These are phyloP conservation scores for Penicillium pancosmium DNA, from an alignment of 495 filamentous ascomycete genomes.

Conservation along the genomic window DNA sequence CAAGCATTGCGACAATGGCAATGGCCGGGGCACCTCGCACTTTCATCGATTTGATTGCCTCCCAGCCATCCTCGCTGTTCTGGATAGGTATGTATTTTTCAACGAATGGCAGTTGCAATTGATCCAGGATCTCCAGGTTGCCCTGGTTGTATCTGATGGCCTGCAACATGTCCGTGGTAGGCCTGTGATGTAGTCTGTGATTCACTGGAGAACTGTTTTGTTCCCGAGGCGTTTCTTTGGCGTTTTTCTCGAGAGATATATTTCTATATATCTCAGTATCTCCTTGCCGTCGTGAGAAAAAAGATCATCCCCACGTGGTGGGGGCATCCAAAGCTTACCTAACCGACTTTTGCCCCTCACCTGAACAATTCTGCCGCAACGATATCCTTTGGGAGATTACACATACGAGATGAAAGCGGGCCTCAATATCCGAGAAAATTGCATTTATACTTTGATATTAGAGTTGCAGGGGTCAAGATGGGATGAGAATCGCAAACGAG, in stretches of 20 bases:
- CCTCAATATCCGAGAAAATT: too few relatives aligned
- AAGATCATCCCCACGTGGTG: neutral
- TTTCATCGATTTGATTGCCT: constrained; percentile 91
- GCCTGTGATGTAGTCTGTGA: neutral
- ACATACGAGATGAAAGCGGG: too few relatives aligned
- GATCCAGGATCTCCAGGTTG: constrained; percentile 83
- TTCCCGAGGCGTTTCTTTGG: neutral
- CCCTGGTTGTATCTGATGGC: constrained; percentile 85
- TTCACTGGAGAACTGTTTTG: neutral
- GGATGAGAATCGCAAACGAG: too few relatives aligned
- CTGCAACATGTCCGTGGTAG: constrained; percentile 62
- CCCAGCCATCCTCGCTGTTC: constrained; percentile 80
- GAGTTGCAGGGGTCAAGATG: too few relatives aligned
- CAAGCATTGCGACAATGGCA: constrained; percentile 91
- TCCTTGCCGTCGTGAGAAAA: neutral
- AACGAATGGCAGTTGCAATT: constrained; percentile 85
- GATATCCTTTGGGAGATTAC: neutral
- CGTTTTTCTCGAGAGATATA: neutral
- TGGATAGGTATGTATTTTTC: constrained; percentile 75
- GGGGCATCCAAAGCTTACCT: neutral
- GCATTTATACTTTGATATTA: too few relatives aligned
- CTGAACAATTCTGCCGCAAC: neutral
- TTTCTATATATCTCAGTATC: too few relatives aligned
- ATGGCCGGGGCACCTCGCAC: constrained; percentile 95
- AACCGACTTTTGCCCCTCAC: constrained; percentile 3